These are phyloP conservation scores for Amphibolis antarctica DNA, from an alignment of 106 monocot genomes.

Conservation along the genomic window DNA sequence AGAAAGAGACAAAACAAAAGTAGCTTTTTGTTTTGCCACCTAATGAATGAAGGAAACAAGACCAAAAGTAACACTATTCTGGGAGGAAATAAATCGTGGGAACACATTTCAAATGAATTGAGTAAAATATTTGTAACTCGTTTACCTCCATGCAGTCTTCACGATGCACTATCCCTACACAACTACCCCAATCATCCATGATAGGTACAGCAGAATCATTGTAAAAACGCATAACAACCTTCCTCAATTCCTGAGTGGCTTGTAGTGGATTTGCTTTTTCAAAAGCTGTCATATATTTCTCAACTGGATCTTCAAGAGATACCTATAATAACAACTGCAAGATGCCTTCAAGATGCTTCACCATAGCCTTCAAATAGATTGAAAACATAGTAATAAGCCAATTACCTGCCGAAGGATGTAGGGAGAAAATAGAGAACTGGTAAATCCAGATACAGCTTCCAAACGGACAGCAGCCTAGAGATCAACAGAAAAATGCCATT, in stretches of 20 bases:
- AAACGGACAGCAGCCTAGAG: slow-evolving; percentile 47
- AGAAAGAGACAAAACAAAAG: no score
- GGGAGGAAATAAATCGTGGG: background rate
- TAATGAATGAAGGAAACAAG: no score
- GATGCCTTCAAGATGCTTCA: background rate
- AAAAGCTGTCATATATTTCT: slow-evolving; percentile 69
- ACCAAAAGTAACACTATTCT: no score
- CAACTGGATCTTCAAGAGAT: slow-evolving; percentile 54
- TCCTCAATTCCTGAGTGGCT: slow-evolving; percentile 24
- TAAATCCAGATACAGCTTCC: slow-evolving; percentile 45
- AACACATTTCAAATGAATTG: background rate
- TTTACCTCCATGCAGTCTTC: slow-evolving; percentile 50
- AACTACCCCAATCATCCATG: slow-evolving; percentile 75
- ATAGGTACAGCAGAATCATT: slow-evolving; percentile 38
- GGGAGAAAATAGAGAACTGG: slow-evolving; percentile 41
- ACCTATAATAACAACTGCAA: slow-evolving; percentile 22
- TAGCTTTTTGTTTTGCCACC: no score
- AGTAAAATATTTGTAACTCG: background rate
- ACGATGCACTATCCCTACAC: slow-evolving; percentile 65
- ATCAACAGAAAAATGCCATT: background rate
- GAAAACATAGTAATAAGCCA: slow-evolving; percentile 2
- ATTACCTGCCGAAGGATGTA: slow-evolving; percentile 42
- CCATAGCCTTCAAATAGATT: background rate
- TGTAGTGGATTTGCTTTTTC: slow-evolving; percentile 54
- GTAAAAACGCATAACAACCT: slow-evolving; percentile 59